Percentiles rank a stretch among this genome's conserved stretches.
Conservation (phyloP, 768 basidiomycete genomes). For the Lentinula edodes region DNA sequence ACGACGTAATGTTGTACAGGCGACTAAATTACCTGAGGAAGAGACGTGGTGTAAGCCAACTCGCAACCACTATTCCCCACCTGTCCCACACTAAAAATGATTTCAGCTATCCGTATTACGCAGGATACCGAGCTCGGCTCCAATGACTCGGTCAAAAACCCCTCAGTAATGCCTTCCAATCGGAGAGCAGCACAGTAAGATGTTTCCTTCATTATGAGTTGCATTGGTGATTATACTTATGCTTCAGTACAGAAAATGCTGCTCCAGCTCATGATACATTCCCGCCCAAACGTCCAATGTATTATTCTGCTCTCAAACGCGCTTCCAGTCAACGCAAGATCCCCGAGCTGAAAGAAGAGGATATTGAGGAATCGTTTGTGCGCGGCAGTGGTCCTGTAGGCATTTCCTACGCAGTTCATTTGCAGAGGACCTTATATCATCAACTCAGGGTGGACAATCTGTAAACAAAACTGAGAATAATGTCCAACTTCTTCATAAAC, state of each 20-base stretch:
- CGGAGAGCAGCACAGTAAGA: conserved; percentile 44
- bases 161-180: conserved; percentile 40
- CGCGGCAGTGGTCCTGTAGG: conserved; percentile 39
- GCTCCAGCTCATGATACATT: conserved; percentile 13
- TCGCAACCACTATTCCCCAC: not conserved
- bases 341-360: conserved; percentile 69
- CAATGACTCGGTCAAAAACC: conserved; percentile 72
- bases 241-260: conserved; percentile 22
- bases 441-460: conserved; percentile 82
- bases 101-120: conserved; percentile 66
- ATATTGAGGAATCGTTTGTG: conserved; percentile 85
- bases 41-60: conserved; percentile 54
- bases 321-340: conserved; percentile 58
- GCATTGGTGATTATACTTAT: conserved; percentile 10
- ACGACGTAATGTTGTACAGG: conserved; percentile 85
- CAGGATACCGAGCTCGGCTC: conserved; percentile 82
- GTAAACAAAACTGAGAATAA: conserved; percentile 94
- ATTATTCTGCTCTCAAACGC: conserved; percentile 68
- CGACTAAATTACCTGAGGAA: conserved; percentile 37
- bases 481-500: conserved; percentile 85
- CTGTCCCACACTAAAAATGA: not conserved
- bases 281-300: conserved; percentile 25
- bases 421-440: conserved; percentile 72
- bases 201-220: conserved; percentile 21
- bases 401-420: not conserved